phyloP scores from a whole-genome alignment of 768 basidiomycete species.

The Russula sp. region DNA sequence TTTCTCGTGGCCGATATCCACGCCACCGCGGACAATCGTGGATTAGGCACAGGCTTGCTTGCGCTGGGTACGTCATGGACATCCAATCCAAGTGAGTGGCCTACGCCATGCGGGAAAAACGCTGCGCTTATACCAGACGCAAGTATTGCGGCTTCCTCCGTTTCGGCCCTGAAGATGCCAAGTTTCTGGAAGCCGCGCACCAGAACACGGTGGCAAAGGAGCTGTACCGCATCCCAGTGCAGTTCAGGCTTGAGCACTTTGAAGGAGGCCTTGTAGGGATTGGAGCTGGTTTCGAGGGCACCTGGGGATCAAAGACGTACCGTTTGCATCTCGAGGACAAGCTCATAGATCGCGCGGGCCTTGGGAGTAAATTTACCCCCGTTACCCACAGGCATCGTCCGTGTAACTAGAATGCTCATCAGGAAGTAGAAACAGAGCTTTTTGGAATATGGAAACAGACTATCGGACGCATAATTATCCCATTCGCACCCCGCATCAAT shows the following conservation, averaged over 20 bases:
- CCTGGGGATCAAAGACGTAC: conserved; percentile 40
- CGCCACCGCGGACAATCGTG: conserved; percentile 43
- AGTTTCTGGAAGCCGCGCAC: conserved; percentile 76
- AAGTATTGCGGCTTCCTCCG: conserved; percentile 68
- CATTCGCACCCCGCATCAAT: conserved; percentile 97
- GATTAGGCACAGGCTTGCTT: conserved; percentile 65
- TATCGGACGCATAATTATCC: conserved; percentile 63
- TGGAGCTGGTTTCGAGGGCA: not conserved
- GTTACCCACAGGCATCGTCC: conserved; percentile 92
- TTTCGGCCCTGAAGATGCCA: conserved; percentile 75
- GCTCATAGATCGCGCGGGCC: conserved; percentile 76
- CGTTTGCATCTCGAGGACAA: conserved; percentile 89
- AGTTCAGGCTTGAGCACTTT: conserved; percentile 67
- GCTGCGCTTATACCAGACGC: conserved; percentile 73
- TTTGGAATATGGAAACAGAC: conserved; percentile 37
- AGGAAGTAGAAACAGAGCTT: conserved; percentile 30
- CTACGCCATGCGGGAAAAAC: conserved; percentile 94
- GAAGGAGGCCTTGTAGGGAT: conserved; percentile 56
- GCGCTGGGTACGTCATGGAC: conserved; percentile 89
- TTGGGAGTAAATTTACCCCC: conserved; percentile 84
- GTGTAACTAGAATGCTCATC: conserved; percentile 45
- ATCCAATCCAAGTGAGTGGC: conserved; percentile 90
- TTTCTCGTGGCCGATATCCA: conserved; percentile 46
- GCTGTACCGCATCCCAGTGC: conserved; percentile 88
- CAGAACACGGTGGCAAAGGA: conserved; percentile 79